Percentiles rank a stretch among this genome's conserved stretches.
phyloP scores from a whole-genome alignment of 331 rosid genomes.

The Telfairia occidentalis region DNA sequence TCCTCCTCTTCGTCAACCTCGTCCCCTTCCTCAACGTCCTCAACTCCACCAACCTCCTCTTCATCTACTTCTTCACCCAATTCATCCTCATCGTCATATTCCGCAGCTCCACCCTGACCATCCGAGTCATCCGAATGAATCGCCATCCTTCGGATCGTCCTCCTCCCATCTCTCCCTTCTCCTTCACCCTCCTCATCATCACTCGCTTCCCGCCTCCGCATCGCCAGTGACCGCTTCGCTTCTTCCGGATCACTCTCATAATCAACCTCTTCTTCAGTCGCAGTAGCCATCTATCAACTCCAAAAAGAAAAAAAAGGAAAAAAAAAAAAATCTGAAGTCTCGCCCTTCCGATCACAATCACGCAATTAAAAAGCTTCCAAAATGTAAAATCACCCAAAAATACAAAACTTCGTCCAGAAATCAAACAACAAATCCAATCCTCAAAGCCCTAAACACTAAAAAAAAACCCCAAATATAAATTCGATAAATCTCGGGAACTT shows the following conservation, averaged over 20 bases:
- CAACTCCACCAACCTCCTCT: conserved; percentile 26
- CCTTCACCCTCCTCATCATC: conserved; percentile 52
- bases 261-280: conserved; percentile 44
- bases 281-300: conserved; percentile 29
- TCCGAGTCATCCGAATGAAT: conserved; percentile 66
- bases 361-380: background rate
- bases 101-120: conserved; percentile 84
- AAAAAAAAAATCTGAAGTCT: conserved; percentile 15
- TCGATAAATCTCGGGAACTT: conserved; percentile 1
- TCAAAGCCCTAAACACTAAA: conserved; percentile 11
- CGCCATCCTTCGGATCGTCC: conserved; percentile 32
- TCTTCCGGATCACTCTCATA: conserved; percentile 99
- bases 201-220: conserved; percentile 75
- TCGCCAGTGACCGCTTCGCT: conserved; percentile 51
- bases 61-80: conserved; percentile 32
- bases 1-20: conserved; percentile 19
- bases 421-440: conserved; percentile 12
- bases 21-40: conserved; percentile 18
- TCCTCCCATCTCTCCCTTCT: conserved; percentile 30
- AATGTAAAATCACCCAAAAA: background rate
- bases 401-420: background rate
- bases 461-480: background rate
- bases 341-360: conserved; percentile 4
- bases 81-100: conserved; percentile 57
- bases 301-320: background rate